These are phyloP conservation scores for Lanzia echinophila DNA, from an alignment of 2,329 filamentous ascomycete genomes.

Conservation along the genomic window DNA sequence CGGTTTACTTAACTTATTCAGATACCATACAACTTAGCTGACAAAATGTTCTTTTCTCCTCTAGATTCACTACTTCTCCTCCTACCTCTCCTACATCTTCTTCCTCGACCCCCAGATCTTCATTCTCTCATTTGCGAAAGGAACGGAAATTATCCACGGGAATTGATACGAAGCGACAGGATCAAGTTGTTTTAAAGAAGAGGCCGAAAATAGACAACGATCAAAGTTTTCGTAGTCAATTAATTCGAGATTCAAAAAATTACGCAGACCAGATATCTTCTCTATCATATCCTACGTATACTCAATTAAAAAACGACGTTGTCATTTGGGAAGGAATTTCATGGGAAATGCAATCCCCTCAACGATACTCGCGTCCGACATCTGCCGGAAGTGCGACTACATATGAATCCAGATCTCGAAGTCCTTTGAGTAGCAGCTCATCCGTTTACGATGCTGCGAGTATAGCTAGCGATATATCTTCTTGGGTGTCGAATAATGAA, in stretches of 20 bases:
- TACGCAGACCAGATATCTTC: conserved; percentile 13
- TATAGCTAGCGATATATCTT: conserved; percentile 19
- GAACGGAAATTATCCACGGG: neutral
- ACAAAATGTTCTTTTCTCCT: neutral
- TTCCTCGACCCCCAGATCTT: neutral
- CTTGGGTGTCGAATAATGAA: conserved; percentile 6
- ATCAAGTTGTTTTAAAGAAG: neutral
- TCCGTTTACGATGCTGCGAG: conserved; percentile 21
- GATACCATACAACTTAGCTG: neutral
- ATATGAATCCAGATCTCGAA: conserved; percentile 24
- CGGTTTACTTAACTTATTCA: neutral
- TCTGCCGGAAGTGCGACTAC: conserved; percentile 18
- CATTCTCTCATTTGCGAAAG: neutral
- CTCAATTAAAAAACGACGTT: conserved; percentile 1
- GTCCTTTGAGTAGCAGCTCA: conserved; percentile 24
- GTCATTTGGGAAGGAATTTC: conserved; percentile 6
- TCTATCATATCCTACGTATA: conserved; percentile 19
- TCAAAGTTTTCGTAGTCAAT: conserved; percentile 5
- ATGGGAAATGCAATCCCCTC: conserved; percentile 19
- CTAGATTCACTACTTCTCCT: neutral
- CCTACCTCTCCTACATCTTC: neutral
- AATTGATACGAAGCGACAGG: conserved; percentile 1
- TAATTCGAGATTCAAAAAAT: neutral
- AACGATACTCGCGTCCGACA: conserved; percentile 10
- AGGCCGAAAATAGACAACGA: conserved; percentile 4